phyloP scores from a whole-genome alignment of 441 rosid genomes.

The Bruguiera hainesii region DNA sequence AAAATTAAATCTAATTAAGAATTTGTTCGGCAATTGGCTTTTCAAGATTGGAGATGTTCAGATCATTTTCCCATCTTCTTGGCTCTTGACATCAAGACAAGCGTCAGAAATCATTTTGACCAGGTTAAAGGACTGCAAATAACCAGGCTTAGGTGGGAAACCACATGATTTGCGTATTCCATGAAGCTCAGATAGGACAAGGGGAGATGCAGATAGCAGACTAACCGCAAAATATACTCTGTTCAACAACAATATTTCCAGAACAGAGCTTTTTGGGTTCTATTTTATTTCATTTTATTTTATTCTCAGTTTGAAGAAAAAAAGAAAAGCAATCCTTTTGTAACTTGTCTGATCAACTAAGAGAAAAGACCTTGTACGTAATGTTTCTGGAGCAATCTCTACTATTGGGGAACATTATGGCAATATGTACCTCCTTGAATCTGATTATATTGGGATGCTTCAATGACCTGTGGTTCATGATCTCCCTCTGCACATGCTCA shows the following conservation, averaged over 20 bases:
- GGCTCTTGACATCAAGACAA: too few species aligned
- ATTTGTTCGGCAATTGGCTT: not conserved
- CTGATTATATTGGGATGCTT: slow-evolving; percentile 55
- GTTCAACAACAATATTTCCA: slow-evolving; percentile 1
- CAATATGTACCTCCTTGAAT: slow-evolving; percentile 44
- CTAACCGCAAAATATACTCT: slow-evolving; percentile 3
- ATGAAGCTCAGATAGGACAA: not conserved
- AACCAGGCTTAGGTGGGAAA: too few species aligned
- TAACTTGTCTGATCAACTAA: too few species aligned
- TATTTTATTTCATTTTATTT: too few species aligned
- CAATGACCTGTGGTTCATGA: slow-evolving; percentile 55
- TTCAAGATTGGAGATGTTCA: not conserved
- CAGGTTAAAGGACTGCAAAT: too few species aligned
- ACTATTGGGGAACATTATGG: not conserved
- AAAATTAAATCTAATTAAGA: not conserved
- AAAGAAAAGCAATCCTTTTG: not conserved
- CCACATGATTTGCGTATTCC: too few species aligned
- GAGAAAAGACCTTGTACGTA: too few species aligned
- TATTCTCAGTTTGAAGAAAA: not conserved
- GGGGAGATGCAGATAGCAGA: not conserved
- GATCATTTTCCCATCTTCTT: too few species aligned
- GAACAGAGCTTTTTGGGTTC: not conserved
- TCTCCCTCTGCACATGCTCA: slow-evolving; percentile 55
- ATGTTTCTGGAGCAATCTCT: too few species aligned
- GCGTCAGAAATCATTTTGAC: too few species aligned